Evolutionary conservation across 2,329 filamentous ascomycete species (phyloP).

Genomic region (Diplocarpon mali): DNA sequence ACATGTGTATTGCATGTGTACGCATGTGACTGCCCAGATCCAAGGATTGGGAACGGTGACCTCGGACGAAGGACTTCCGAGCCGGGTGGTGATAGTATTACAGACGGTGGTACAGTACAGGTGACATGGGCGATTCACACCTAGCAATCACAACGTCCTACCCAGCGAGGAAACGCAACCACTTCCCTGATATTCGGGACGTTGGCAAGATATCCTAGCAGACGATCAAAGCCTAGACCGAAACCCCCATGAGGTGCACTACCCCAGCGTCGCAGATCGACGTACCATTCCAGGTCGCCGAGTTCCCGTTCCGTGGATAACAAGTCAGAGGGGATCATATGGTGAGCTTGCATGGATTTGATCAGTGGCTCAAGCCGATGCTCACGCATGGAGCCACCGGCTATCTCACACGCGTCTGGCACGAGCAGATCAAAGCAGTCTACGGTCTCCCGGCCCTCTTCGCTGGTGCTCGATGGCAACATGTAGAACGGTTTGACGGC

Average conservation of each 20-base stretch:
- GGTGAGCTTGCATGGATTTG: conserved; percentile 47
- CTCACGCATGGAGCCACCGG: conserved; percentile 61
- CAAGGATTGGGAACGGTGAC: too few species aligned
- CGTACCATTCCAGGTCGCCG: conserved; percentile 54
- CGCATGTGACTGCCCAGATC: too few species aligned
- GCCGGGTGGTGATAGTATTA: too few species aligned
- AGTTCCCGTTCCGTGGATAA: conserved; percentile 27
- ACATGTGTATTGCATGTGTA: too few species aligned
- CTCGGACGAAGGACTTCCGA: too few species aligned
- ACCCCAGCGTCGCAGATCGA: conserved; percentile 58
- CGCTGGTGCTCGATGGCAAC: conserved; percentile 38
- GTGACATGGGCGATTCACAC: not conserved
- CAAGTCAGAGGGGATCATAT: conserved; percentile 32
- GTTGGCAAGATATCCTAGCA: conserved; percentile 55
- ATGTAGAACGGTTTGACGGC: conserved; percentile 90
- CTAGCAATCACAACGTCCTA: conserved; percentile 31
- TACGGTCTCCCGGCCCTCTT: conserved; percentile 35
- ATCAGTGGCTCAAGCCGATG: conserved; percentile 47
- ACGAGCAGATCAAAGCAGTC: conserved; percentile 64
- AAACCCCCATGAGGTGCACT: conserved; percentile 64
- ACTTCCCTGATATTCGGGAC: conserved; percentile 56
- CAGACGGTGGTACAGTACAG: conserved; percentile 3
- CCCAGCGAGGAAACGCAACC: conserved; percentile 55
- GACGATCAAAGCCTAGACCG: conserved; percentile 59
- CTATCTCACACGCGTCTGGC: conserved; percentile 57